Evolutionary conservation across 805 yeast genomes (phyloP).

Genomic region (Candida nemodendra): DNA sequence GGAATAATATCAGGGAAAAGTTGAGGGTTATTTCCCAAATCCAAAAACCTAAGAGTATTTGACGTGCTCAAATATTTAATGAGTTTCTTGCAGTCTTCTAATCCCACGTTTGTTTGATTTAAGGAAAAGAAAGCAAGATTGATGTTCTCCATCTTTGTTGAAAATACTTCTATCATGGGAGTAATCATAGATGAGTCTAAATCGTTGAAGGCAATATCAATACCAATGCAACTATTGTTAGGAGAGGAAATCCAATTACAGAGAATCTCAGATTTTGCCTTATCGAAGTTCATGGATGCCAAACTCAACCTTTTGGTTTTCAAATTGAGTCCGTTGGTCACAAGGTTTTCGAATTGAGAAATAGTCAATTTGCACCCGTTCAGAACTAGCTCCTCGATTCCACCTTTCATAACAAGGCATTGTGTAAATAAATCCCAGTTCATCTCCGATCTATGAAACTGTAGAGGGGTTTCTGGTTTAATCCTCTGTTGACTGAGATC

Average conservation of each 20-base stretch:
- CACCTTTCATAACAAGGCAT: conserved; percentile 44
- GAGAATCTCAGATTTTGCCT: conserved; percentile 39
- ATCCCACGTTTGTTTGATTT: conserved; percentile 46
- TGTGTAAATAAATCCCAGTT: conserved; percentile 52
- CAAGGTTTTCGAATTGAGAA: conserved; percentile 39
- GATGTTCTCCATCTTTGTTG: conserved; percentile 19
- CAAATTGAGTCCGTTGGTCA: conserved; percentile 39
- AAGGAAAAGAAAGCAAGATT: conserved; percentile 51
- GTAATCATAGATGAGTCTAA: conserved; percentile 43
- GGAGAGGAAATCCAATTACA: conserved; percentile 48
- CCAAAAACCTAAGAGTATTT: conserved; percentile 46
- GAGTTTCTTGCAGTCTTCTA: conserved; percentile 38
- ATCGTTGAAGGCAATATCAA: conserved; percentile 56
- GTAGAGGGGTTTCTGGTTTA: conserved; percentile 42
- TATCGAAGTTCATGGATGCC: conserved; percentile 50
- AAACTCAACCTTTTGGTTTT: conserved; percentile 52
- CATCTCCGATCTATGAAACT: conserved; percentile 43
- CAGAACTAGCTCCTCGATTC: conserved; percentile 56
- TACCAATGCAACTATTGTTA: conserved; percentile 48
- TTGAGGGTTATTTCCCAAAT: conserved; percentile 51
- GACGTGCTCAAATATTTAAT: conserved; percentile 39
- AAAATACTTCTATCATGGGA: conserved; percentile 46
- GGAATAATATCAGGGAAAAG: conserved; percentile 52
- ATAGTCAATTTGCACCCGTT: conserved; percentile 53
- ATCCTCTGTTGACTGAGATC: conserved; percentile 58